phyloP scores from a whole-genome alignment of 2,329 filamentous ascomycete species.

The Apiospora pterosperma region DNA sequence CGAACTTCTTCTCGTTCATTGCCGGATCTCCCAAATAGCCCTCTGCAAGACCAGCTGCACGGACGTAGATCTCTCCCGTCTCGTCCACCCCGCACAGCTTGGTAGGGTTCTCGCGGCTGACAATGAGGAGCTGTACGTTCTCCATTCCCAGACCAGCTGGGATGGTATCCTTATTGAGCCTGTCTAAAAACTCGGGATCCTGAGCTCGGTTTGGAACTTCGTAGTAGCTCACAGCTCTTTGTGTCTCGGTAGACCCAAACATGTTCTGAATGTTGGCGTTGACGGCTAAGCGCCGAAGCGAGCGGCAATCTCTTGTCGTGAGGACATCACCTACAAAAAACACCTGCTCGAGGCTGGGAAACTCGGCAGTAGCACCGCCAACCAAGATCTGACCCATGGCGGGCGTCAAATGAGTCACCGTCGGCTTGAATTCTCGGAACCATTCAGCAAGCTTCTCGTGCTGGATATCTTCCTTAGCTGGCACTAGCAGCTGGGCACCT shows the following conservation, averaged over 20 bases:
- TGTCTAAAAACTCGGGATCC: constrained; percentile 58
- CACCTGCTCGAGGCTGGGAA: constrained; percentile 71
- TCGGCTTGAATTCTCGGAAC: constrained; percentile 73
- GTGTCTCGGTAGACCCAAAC: constrained; percentile 87
- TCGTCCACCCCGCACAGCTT: constrained; percentile 65
- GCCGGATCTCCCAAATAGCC: constrained; percentile 63
- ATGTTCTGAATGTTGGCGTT: constrained; percentile 79
- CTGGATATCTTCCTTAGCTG: constrained; percentile 77
- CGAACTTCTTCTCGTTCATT: constrained; percentile 67
- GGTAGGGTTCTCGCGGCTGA: constrained; percentile 56
- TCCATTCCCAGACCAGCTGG: constrained; percentile 73
- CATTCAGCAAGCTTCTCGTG: constrained; percentile 86
- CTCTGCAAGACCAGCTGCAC: constrained; percentile 70
- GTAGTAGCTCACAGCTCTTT: constrained; percentile 70
- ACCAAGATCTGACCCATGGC: constrained; percentile 95
- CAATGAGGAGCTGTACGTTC: constrained; percentile 71
- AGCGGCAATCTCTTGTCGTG: constrained; percentile 76
- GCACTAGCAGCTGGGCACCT: constrained; percentile 75
- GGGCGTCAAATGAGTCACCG: constrained; percentile 85
- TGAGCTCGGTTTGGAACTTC: constrained; percentile 63
- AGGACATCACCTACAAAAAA: constrained; percentile 93
- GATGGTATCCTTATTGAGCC: constrained; percentile 65
- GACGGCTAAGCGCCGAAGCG: constrained; percentile 70
- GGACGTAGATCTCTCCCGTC: constrained; percentile 70
- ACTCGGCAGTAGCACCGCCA: constrained; percentile 75